Evolutionary conservation across 371 early-diverging fungal species (phyloP).

Genomic region (Apophysomyces sp.): DNA sequence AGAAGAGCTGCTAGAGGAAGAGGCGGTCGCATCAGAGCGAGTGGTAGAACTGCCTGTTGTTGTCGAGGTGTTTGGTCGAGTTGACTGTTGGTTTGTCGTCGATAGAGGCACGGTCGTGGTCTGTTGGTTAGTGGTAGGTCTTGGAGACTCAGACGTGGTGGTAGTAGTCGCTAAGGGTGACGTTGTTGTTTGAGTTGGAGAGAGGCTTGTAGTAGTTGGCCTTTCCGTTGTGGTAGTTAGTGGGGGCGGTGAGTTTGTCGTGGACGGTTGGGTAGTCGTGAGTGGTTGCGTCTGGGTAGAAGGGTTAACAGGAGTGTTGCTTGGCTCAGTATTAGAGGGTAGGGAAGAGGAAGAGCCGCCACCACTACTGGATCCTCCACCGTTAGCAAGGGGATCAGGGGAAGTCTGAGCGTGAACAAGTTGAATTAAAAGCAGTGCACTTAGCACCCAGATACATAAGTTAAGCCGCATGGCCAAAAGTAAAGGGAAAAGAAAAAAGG

Average conservation of each 20-base stretch:
- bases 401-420: neutral
- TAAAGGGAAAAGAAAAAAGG: constrained; percentile 2
- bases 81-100: neutral
- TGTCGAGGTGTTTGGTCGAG: neutral
- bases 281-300: neutral
- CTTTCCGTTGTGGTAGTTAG: constrained; percentile 8
- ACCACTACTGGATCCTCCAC: neutral
- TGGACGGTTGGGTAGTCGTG: constrained; percentile 10
- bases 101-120: constrained; percentile 5
- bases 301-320: neutral
- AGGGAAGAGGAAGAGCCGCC: neutral
- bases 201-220: constrained; percentile 7
- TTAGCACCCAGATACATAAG: constrained; percentile 4
- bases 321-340: neutral
- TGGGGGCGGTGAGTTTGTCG: constrained; percentile 7
- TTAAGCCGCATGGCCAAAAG: constrained; percentile 8
- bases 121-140: neutral
- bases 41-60: neutral
- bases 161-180: constrained; percentile 3
- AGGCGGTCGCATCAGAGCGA: neutral
- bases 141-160: constrained; percentile 3
- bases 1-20: neutral
- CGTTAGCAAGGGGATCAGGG: neutral
- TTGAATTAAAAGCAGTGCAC: constrained; percentile 9
- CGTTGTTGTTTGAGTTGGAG: constrained; percentile 2